These are phyloP conservation scores for Hygrocybe coccinea DNA, from an alignment of 768 basidiomycete species.

Conservation along the genomic window DNA sequence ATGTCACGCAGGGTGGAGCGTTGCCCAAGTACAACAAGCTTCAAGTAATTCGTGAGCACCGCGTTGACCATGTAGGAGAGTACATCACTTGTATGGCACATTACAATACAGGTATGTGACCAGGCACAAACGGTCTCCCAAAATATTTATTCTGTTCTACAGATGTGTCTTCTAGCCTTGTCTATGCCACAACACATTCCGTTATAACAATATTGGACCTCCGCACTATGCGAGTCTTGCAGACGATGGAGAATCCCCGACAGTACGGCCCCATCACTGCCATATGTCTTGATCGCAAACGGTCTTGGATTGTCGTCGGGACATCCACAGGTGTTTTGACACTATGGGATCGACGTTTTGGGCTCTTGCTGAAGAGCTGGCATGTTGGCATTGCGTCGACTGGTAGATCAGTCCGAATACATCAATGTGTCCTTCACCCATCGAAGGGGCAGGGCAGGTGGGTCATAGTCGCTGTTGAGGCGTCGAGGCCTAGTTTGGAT, in stretches of 20 bases:
- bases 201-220: constrained; percentile 74
- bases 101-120: constrained; percentile 60
- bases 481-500: constrained; percentile 40
- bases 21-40: constrained; percentile 82
- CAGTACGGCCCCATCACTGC: constrained; percentile 84
- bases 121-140: background rate
- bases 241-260: constrained; percentile 77
- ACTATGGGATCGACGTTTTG: constrained; percentile 95
- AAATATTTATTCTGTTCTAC: background rate
- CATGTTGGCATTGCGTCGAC: constrained; percentile 55
- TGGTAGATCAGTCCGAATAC: constrained; percentile 53
- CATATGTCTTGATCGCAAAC: constrained; percentile 78
- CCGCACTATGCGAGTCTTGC: constrained; percentile 73
- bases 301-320: constrained; percentile 84
- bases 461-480: constrained; percentile 80
- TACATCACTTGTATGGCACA: constrained; percentile 83
- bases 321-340: constrained; percentile 81
- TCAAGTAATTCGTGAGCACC: constrained; percentile 76
- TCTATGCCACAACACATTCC: constrained; percentile 83
- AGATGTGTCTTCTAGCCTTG: constrained; percentile 74
- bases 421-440: constrained; percentile 79
- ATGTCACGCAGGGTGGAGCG: constrained; percentile 59
- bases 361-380: constrained; percentile 85
- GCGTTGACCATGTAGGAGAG: constrained; percentile 66
- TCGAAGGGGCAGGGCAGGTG: constrained; percentile 83